Base-by-base conservation (phyloP, 768 basidiomycete species). In the Tylopilus vinaceipallidus region DNA sequence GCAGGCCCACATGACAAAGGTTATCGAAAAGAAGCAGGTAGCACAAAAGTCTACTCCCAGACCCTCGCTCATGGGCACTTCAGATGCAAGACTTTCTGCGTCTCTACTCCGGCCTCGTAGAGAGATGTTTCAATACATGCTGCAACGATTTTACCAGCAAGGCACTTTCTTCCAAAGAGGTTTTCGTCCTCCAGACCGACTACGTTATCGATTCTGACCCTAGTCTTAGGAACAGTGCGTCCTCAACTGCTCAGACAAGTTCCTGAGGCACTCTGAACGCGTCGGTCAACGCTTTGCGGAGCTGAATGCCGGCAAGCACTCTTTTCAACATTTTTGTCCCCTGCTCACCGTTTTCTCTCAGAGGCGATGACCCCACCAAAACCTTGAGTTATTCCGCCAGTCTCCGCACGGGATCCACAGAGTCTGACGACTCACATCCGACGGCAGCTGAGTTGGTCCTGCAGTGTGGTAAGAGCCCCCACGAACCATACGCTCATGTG, bases 41-140 rank as follows among this genome's bases (percentile, higher is more conserved):
- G 49, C 75, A 52, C 20, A 47, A 35, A 29, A 30, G 13, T 23
- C 14, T 6, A 5, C 6, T 6, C 47, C 23, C 53, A 35, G 54
- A 36, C 30, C 8, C 34, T 27, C 35, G 19, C 47, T 35, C 50
- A 63, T 33, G 12, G 17, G 10, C 44, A 19, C 39, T 65, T 34
- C 23, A 98, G 95, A 95, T 99, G 94, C 91, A 95, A 78, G 95
- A 98, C 75, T 98, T 99, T 64, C 77, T 99, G 77, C 81, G 79
- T 64, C 86, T 98, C 71, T 98, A 99, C 72, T 89, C 92, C 20
- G 88, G 84, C 64, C 80, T 99, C 48, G 93, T 95, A 27, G 95
- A 98, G 68, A 85, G 91, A 59, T 99, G 95, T 70, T 99, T 99
- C 80, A 92, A 77, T 60, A 77, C 90, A 13, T 99, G 95, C 68